phyloP scores from a whole-genome alignment of 2,329 filamentous ascomycete species.

The Pseudogymnoascus sp. region DNA sequence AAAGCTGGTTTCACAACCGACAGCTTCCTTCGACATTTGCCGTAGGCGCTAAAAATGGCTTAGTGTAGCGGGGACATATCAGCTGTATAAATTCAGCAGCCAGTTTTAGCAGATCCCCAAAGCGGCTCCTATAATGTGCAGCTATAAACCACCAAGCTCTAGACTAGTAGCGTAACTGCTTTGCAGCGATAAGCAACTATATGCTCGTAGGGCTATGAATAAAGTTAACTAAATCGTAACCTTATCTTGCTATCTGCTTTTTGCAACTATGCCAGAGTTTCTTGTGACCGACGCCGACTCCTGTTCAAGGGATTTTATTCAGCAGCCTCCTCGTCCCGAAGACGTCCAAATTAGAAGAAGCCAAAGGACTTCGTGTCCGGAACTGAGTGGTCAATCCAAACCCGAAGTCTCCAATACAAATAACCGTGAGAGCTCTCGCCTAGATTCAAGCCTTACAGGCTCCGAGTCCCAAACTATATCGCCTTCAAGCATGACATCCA shows the following conservation, averaged over 20 bases:
- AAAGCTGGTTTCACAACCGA: background rate
- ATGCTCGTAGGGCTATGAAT: background rate
- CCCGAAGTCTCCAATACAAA: background rate
- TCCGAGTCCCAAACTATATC: background rate
- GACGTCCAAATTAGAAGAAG: background rate
- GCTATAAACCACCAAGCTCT: background rate
- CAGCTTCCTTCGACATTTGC: background rate
- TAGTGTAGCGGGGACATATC: background rate
- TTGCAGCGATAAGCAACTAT: background rate
- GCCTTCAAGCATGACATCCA: background rate
- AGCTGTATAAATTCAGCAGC: background rate
- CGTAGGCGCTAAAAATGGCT: background rate
- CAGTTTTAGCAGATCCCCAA: background rate
- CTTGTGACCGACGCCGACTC: background rate
- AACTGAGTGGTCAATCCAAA: background rate
- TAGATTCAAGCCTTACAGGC: background rate
- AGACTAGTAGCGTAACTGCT: background rate
- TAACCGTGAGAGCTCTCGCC: background rate
- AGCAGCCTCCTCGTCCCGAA: background rate
- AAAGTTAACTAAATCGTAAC: background rate
- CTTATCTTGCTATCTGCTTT: background rate
- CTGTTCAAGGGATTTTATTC: background rate
- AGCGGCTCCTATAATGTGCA: background rate
- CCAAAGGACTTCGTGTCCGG: background rate
- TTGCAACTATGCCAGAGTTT: background rate